A percentile compares a stretch with the other conserved stretches of the same genome.
phyloP scores from a whole-genome alignment of 192 early-diverging fungal species.

The Umbelopsis ramanniana region DNA sequence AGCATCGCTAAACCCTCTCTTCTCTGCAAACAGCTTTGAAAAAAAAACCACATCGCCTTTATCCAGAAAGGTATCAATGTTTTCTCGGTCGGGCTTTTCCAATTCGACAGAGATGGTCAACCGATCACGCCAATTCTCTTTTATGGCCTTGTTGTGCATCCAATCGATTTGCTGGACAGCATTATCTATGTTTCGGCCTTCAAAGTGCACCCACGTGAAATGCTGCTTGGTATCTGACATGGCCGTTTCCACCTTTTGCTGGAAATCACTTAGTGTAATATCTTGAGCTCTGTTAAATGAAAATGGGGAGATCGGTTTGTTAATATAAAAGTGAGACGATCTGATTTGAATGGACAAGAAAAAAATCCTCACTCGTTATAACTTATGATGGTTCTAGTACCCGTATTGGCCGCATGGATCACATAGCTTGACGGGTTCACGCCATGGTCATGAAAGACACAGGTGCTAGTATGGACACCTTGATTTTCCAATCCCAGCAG shows the following conservation, averaged over 20 bases:
- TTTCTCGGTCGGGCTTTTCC: conserved; percentile 65
- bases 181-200: conserved; percentile 61
- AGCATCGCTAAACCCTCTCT: conserved; percentile 56
- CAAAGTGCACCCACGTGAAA: conserved; percentile 69
- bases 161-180: conserved; percentile 57
- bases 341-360: not conserved
- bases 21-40: conserved; percentile 65
- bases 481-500: conserved; percentile 33
- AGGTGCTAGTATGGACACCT: conserved; percentile 50
- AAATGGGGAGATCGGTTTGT: too few species aligned
- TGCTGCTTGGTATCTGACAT: conserved; percentile 11
- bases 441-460: conserved; percentile 42
- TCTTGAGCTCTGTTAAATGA: conserved; percentile 54
- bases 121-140: conserved; percentile 45
- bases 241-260: conserved; percentile 44
- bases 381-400: conserved; percentile 67
- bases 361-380: conserved; percentile 48
- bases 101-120: conserved; percentile 71
- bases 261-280: conserved; percentile 59
- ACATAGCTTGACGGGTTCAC: conserved; percentile 55
- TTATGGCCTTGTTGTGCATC: conserved; percentile 47
- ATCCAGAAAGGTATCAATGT: conserved; percentile 53
- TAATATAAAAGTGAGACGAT: too few species aligned
- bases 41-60: conserved; percentile 68
- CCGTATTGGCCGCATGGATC: conserved; percentile 51